Evolutionary conservation across 108 stramenopile species (phyloP).

Genomic region (Cylindrotheca fusiformis): DNA sequence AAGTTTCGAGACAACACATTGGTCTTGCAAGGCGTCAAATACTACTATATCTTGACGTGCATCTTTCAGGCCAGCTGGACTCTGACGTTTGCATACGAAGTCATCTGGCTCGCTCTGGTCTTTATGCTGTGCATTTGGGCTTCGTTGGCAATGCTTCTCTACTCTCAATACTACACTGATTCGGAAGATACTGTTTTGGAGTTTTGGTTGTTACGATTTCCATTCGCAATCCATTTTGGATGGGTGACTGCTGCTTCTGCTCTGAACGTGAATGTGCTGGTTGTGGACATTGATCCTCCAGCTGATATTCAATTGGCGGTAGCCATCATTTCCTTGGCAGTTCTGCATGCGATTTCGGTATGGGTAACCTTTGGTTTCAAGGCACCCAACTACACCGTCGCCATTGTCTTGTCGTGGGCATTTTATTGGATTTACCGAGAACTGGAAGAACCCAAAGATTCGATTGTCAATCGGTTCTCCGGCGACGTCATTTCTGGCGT

Average conservation of each 20-base stretch:
- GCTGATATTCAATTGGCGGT: neutral
- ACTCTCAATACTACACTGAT: conserved; percentile 5
- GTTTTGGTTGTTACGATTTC: conserved; percentile 2
- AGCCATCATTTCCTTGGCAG: conserved; percentile 8
- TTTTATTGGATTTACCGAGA: neutral
- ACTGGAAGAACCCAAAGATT: neutral
- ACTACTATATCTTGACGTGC: conserved; percentile 53
- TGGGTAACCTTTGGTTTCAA: neutral
- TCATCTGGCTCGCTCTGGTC: conserved; percentile 25
- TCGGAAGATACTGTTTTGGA: neutral
- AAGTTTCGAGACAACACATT: conserved; percentile 30
- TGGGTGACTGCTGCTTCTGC: conserved; percentile 7
- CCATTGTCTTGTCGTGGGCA: neutral
- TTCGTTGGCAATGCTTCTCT: neutral
- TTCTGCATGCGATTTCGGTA: conserved; percentile 1
- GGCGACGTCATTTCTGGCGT: neutral
- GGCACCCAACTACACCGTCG: conserved; percentile 6
- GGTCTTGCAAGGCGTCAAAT: conserved; percentile 52
- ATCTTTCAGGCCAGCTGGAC: conserved; percentile 70
- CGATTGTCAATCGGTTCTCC: neutral
- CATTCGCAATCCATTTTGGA: conserved; percentile 11
- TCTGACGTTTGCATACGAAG: conserved; percentile 61
- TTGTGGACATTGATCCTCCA: neutral
- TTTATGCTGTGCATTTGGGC: neutral
- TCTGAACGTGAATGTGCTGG: conserved; percentile 6